Evolutionary conservation across 352 stramenopile genomes (phyloP).

Genomic region (Pythium phragmitis): DNA sequence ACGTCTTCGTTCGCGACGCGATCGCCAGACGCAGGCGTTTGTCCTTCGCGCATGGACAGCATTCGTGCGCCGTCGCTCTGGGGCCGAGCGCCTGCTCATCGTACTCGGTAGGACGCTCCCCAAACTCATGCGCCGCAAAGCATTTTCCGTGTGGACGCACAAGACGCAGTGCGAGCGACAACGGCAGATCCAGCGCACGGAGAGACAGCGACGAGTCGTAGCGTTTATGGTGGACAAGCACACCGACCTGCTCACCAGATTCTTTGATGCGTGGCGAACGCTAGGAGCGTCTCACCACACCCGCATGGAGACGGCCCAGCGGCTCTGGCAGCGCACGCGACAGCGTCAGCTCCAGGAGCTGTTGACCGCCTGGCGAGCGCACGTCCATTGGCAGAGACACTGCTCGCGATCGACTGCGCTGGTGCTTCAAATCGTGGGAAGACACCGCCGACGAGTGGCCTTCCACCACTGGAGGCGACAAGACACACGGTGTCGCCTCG

Average conservation of each 20-base stretch:
- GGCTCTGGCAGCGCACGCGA: not conserved
- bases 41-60: not conserved
- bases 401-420: not conserved
- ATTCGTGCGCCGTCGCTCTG: not conserved
- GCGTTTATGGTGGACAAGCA: constrained; percentile 38
- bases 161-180: not conserved
- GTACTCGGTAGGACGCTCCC: not conserved
- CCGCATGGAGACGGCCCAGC: not conserved
- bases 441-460: not conserved
- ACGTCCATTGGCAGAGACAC: not conserved
- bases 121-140: not conserved
- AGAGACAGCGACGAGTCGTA: constrained; percentile 37
- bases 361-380: constrained; percentile 1
- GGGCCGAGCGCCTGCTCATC: not conserved
- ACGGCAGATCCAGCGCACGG: constrained; percentile 10
- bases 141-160: constrained; percentile 18
- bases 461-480: constrained; percentile 8
- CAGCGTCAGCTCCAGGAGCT: not conserved
- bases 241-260: constrained; percentile 25
- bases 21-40: not conserved
- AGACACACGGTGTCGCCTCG: not conserved
- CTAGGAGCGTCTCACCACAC: not conserved
- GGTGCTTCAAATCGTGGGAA: not conserved
- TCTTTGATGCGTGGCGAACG: constrained; percentile 37
- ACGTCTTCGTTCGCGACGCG: not conserved